Evolutionary conservation across 768 basidiomycete genomes (phyloP).

Genomic region (Kwoniella dejecticola): DNA sequence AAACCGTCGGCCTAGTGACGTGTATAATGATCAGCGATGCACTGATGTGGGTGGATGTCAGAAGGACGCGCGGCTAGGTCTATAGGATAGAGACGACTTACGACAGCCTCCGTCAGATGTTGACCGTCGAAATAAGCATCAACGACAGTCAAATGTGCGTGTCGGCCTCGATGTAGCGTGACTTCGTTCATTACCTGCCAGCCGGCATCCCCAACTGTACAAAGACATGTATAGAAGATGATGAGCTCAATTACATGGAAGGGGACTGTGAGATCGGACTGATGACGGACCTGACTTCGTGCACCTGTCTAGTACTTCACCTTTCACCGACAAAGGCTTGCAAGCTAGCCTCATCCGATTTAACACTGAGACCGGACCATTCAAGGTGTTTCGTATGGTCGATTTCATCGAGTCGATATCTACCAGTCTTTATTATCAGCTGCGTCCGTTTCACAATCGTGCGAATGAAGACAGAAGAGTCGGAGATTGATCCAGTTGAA

Average conservation of each 20-base stretch:
- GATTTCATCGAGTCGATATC: constrained; percentile 85
- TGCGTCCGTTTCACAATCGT: not conserved
- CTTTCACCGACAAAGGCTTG: constrained; percentile 29
- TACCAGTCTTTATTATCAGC: constrained; percentile 56
- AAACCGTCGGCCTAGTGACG: constrained; percentile 79
- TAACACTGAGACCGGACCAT: constrained; percentile 76
- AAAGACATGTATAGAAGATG: not conserved
- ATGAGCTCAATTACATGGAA: too few relatives aligned
- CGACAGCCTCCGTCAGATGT: constrained; percentile 92
- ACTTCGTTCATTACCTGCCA: constrained; percentile 99
- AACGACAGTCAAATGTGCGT: constrained; percentile 87
- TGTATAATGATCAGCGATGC: too few relatives aligned
- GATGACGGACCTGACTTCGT: constrained; percentile 37
- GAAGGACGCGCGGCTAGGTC: not conserved
- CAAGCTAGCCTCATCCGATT: constrained; percentile 89
- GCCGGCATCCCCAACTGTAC: constrained; percentile 59
- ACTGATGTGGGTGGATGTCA: constrained; percentile 14
- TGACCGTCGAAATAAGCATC: constrained; percentile 93
- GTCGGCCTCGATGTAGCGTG: constrained; percentile 84
- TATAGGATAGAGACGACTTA: constrained; percentile 58
- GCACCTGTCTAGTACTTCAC: constrained; percentile 26
- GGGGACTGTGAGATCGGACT: too few relatives aligned
- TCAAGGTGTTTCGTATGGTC: constrained; percentile 76
- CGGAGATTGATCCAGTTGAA: not conserved
- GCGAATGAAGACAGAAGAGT: not conserved